A percentile compares a stretch with the other conserved stretches of the same genome.
phyloP scores from a whole-genome alignment of 306 rosid genomes.

The Parietaria judaica region DNA sequence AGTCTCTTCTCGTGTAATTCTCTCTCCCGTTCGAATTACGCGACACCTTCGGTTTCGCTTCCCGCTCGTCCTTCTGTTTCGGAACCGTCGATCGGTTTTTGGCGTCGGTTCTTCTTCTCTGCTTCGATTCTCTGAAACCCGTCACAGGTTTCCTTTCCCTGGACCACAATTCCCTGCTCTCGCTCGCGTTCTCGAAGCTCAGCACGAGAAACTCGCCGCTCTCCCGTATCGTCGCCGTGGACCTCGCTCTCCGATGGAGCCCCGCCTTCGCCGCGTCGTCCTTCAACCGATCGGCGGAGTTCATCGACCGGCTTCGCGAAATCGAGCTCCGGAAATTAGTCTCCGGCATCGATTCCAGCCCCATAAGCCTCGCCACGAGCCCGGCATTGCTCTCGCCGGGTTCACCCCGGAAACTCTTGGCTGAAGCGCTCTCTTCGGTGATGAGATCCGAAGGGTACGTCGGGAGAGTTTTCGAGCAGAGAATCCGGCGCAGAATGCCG shows the following conservation, averaged over 20 bases:
- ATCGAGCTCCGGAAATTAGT: slow-evolving; percentile 19
- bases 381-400: slow-evolving; percentile 33
- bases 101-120: slow-evolving; percentile 22
- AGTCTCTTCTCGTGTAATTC: slow-evolving; percentile 25
- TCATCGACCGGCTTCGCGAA: slow-evolving; percentile 26
- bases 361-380: slow-evolving; percentile 80
- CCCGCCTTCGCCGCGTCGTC: slow-evolving; percentile 18
- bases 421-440: slow-evolving; percentile 26
- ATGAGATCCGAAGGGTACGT: slow-evolving; percentile 60
- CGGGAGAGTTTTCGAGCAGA: slow-evolving; percentile 65
- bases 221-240: slow-evolving; percentile 58
- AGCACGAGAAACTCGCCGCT: slow-evolving; percentile 54
- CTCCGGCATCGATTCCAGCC: slow-evolving; percentile 60
- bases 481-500: slow-evolving; percentile 58
- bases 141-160: slow-evolving; percentile 20
- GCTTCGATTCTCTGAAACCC: slow-evolving; percentile 32
- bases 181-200: slow-evolving; percentile 43
- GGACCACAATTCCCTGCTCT: slow-evolving; percentile 23
- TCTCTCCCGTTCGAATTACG: slow-evolving; percentile 26
- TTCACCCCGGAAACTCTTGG: slow-evolving; percentile 8
- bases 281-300: slow-evolving; percentile 39
- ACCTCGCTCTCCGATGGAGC: slow-evolving; percentile 32
- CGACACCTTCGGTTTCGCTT: slow-evolving; percentile 2
- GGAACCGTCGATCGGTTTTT: slow-evolving; percentile 29
- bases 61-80: slow-evolving; percentile 13